These are phyloP conservation scores for Yamadazyma mexicana DNA, from an alignment of 1,139 yeast species.

Conservation along the genomic window DNA sequence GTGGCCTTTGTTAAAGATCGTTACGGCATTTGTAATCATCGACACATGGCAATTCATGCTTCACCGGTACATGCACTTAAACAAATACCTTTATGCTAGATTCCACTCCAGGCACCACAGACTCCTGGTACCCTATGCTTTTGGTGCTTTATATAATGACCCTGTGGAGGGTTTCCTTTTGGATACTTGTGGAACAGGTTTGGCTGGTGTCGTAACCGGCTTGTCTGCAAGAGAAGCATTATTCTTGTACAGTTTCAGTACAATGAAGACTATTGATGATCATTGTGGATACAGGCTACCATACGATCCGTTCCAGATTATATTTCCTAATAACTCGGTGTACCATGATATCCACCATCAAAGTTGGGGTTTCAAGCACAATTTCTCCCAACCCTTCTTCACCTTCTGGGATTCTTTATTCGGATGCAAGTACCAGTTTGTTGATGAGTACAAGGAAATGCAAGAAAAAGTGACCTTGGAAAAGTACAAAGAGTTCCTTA, in stretches of 20 bases:
- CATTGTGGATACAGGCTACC: slow-evolving; percentile 96
- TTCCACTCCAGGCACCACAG: slow-evolving; percentile 95
- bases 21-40: slow-evolving; percentile 67
- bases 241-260: slow-evolving; percentile 77
- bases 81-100: slow-evolving; percentile 68
- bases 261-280: slow-evolving; percentile 95
- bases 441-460: slow-evolving; percentile 55
- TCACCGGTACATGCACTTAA: slow-evolving; percentile 86
- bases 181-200: slow-evolving; percentile 90
- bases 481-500: slow-evolving; percentile 62
- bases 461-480: slow-evolving; percentile 61
- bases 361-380: slow-evolving; percentile 89
- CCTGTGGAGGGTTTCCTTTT: slow-evolving; percentile 90
- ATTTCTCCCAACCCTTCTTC: slow-evolving; percentile 96
- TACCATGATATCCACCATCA: slow-evolving; percentile 98
- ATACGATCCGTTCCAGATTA: slow-evolving; percentile 79
- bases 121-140: slow-evolving; percentile 93
- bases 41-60: slow-evolving; percentile 95
- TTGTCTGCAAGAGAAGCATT: slow-evolving; percentile 77
- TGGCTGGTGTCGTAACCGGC: slow-evolving; percentile 64
- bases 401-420: slow-evolving; percentile 83
- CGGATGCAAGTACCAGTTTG: slow-evolving; percentile 71
- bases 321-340: slow-evolving; percentile 93
- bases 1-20: slow-evolving; percentile 55
- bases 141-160: slow-evolving; percentile 92